Evolutionary conservation across 2,329 filamentous ascomycete genomes (phyloP).

Genomic region (Xylariomycetidae sp.): DNA sequence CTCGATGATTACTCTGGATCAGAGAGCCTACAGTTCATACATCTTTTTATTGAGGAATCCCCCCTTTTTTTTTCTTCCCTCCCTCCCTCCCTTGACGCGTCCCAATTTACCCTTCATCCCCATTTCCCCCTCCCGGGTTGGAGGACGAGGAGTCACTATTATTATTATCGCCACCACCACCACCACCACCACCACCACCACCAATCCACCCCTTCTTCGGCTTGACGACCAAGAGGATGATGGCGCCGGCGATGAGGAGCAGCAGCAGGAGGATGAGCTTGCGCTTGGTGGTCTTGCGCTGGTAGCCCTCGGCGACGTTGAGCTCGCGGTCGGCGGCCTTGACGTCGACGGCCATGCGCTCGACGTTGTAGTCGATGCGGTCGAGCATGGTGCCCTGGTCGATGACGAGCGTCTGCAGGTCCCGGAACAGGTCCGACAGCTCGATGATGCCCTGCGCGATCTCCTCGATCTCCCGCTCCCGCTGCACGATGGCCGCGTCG

Average conservation of each 20-base stretch:
- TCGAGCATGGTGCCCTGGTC: conserved; percentile 88
- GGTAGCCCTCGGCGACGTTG: conserved; percentile 81
- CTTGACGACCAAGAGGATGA: conserved; percentile 80
- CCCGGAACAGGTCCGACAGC: conserved; percentile 91
- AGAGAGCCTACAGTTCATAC: too few relatives aligned
- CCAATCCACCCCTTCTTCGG: conserved; percentile 49
- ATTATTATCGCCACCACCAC: conserved; percentile 2
- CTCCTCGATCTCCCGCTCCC: conserved; percentile 94
- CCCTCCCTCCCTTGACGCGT: not conserved
- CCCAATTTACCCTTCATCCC: not conserved
- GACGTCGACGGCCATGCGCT: conserved; percentile 89
- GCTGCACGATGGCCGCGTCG: conserved; percentile 80
- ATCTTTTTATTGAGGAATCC: too few relatives aligned
- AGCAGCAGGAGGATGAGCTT: conserved; percentile 89
- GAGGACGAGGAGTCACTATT: too few relatives aligned
- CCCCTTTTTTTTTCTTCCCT: too few relatives aligned
- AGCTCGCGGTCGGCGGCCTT: conserved; percentile 92
- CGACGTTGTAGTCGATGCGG: conserved; percentile 96
- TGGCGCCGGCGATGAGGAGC: conserved; percentile 77
- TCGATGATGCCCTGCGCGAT: conserved; percentile 98
- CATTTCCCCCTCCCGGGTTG: not conserved
- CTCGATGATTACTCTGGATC: too few relatives aligned
- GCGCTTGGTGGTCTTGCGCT: conserved; percentile 80
- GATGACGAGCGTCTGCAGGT: conserved; percentile 92
- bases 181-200: conserved; percentile 5